Conservation (phyloP, 345 rosid genomes). For the Dipteronia sinensis region DNA sequence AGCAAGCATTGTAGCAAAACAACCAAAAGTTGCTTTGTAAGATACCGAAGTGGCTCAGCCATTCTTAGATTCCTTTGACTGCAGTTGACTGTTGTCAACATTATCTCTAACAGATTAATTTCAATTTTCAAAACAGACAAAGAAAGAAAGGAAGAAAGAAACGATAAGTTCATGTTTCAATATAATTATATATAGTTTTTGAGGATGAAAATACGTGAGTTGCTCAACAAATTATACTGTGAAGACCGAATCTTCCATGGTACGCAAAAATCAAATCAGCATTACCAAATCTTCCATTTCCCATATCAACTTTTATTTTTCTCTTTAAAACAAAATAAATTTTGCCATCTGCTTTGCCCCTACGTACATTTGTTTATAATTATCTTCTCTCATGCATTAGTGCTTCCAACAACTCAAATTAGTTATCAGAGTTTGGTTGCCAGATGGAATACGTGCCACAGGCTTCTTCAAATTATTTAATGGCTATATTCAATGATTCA, state of each 20-base stretch:
- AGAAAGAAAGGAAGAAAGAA: too few relatives aligned
- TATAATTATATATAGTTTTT: too few relatives aligned
- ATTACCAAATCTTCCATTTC: not conserved
- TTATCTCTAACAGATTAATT: too few relatives aligned
- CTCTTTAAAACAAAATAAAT: too few relatives aligned
- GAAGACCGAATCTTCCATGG: not conserved
- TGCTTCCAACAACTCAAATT: not conserved
- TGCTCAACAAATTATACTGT: not conserved
- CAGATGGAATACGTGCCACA: not conserved
- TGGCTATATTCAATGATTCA: not conserved
- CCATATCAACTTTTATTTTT: not conserved
- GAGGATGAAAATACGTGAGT: not conserved
- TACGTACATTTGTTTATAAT: constrained; percentile 4
- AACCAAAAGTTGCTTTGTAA: too few relatives aligned
- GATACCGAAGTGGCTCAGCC: too few relatives aligned
- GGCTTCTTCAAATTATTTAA: not conserved
- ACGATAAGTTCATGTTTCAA: too few relatives aligned
- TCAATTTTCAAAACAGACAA: too few relatives aligned
- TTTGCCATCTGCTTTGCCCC: not conserved
- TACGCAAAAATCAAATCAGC: not conserved
- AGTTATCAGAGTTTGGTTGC: not conserved
- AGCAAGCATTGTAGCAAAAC: too few relatives aligned
- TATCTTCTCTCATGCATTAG: not conserved
- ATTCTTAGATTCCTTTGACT: too few relatives aligned
- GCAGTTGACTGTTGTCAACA: too few relatives aligned